Evolutionary conservation across 1,284 basidiomycete genomes (phyloP), one percentile per base, ranked within the genome.

Genomic region (Phellinidium pouzarii): DNA sequence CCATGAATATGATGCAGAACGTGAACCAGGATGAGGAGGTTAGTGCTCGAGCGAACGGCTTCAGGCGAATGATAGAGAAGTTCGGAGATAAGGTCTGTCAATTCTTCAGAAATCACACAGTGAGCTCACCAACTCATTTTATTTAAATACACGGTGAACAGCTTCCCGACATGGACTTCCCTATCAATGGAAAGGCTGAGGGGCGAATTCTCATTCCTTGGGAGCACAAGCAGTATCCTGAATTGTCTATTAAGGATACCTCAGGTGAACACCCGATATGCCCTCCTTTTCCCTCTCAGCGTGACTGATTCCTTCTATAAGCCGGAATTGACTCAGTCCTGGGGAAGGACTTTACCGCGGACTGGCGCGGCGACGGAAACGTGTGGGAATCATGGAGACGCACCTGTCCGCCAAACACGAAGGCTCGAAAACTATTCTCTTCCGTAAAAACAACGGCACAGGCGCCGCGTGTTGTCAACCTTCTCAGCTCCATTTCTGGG

Each of bases 301-400:
- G 49, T 51, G 29, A 37, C 50, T 53, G 20, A 38, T 60, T 38
- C 57, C 48, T 22, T 34, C 52, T 42, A 56, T 7, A 58, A 86
- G 84, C 66, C 45, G 82, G 79, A 22, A 71, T 84, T 53, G 68
- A 79, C 54, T 65, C 73, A n/a, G 76, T 87, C 59, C 70, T 89
- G 3, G 80, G 78, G 14, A 78, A 78, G 7, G 73, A 77, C n/a
- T 91, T 92, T 63, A 73, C 77, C 29, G 77, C 91, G 19, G 91
- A 94, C 66, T 97, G 94, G 94, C 70, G 72, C 29, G 82, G 83
- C 8, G 75, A 84, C 50, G 91, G 92, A 2, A 90, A 78, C 53
- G 87, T 94, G 25, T 97, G 94, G 94, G 91, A 95, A 55, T 80
- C 90, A 0, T 95, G 86, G 74, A 79, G 92, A 14, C 80, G 91